Conservation (phyloP, 106 monocot genomes). For the Cymbidium sinense region DNA sequence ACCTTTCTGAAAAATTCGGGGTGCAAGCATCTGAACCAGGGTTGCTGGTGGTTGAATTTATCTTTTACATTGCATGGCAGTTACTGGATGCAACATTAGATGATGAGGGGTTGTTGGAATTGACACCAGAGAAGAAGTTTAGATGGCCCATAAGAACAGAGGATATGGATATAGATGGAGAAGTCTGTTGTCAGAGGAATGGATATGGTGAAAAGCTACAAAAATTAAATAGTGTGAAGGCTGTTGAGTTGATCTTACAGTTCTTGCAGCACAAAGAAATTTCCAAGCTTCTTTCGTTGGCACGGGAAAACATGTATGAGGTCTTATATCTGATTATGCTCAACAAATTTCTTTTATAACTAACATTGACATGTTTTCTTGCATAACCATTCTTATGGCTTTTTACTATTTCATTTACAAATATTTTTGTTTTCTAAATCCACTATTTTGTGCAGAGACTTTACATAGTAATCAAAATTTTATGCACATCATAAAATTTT, state of each 20-base stretch:
- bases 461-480: not conserved
- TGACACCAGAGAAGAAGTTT: constrained; percentile 52
- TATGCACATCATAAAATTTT: not conserved
- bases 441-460: not conserved
- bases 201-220: constrained; percentile 50
- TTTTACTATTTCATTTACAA: not conserved
- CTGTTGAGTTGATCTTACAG: constrained; percentile 45
- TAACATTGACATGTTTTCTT: not conserved
- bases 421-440: not conserved
- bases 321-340: constrained; percentile 12
- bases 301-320: constrained; percentile 87
- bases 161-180: constrained; percentile 48
- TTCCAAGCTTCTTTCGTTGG: constrained; percentile 75
- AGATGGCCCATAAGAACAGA: constrained; percentile 54
- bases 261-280: constrained; percentile 51
- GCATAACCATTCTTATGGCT: not conserved
- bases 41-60: constrained; percentile 53
- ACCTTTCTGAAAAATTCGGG: constrained; percentile 72
- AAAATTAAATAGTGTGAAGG: constrained; percentile 36
- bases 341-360: not conserved
- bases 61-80: constrained; percentile 73
- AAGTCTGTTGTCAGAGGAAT: constrained; percentile 20
- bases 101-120: constrained; percentile 79
- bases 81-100: constrained; percentile 80
- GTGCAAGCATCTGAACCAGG: constrained; percentile 62